Conservation (phyloP, 768 basidiomycete species). For the Boletus sensibilis region DNA sequence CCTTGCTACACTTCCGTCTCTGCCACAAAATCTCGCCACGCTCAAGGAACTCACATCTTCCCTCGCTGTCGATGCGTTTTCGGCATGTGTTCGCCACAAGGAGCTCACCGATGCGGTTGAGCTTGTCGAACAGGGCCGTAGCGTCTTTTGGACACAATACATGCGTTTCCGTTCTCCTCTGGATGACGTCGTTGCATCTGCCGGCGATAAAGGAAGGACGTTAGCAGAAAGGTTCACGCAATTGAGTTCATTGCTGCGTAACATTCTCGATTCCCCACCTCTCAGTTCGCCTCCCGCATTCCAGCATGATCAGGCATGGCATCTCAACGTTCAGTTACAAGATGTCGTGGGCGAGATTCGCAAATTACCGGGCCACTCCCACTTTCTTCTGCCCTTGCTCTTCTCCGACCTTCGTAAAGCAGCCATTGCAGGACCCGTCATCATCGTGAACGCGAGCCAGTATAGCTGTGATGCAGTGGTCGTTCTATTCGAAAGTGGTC, state of each 20-base stretch:
- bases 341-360: conserved; percentile 16
- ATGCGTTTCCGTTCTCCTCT: conserved; percentile 10
- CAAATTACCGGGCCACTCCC: conserved; percentile 17
- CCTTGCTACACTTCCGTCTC: neutral
- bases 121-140: conserved; percentile 30
- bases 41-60: neutral
- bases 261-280: neutral
- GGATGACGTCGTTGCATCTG: neutral
- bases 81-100: conserved; percentile 9
- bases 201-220: neutral
- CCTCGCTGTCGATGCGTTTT: conserved; percentile 9
- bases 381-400: conserved; percentile 25
- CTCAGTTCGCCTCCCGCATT: neutral
- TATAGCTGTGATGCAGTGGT: conserved; percentile 36
- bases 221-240: neutral
- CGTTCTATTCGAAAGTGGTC: conserved; percentile 2
- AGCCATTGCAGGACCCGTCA: conserved; percentile 26
- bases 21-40: neutral
- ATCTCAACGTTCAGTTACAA: neutral
- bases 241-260: conserved; percentile 4
- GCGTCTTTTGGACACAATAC: conserved; percentile 20
- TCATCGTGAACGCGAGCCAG: conserved; percentile 33
- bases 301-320: conserved; percentile 3
- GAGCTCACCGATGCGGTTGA: conserved; percentile 23
- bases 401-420: conserved; percentile 14